phyloP scores from a whole-genome alignment of 768 basidiomycete species.

The Tulasnella sp. region DNA sequence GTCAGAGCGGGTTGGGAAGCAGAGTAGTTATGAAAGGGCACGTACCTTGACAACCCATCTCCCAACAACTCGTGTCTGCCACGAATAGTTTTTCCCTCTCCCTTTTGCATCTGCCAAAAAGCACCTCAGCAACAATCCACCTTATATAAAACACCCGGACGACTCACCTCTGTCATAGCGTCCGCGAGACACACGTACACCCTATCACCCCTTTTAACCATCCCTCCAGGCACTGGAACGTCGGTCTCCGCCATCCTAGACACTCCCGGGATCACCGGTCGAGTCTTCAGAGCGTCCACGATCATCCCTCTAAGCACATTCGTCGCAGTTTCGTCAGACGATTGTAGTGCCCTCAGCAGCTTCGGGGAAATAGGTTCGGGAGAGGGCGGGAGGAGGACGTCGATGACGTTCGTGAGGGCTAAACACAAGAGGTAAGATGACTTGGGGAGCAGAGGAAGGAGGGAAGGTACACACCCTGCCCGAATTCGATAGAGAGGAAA shows the following conservation, averaged over 20 bases:
- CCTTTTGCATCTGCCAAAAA: too few species aligned
- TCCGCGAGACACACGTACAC: conserved; percentile 50
- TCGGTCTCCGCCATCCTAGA: conserved; percentile 37
- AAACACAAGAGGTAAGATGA: conserved; percentile 3
- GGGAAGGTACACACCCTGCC: conserved; percentile 43
- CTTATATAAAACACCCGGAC: neutral
- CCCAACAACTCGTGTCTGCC: neutral
- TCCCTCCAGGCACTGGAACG: conserved; percentile 32
- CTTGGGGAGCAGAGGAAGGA: neutral
- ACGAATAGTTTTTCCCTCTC: too few species aligned
- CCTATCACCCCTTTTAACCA: conserved; percentile 37
- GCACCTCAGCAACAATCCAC: too few species aligned
- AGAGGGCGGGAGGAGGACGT: conserved; percentile 46
- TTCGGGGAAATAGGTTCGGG: neutral
- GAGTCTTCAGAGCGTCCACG: conserved; percentile 60
- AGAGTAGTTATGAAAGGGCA: neutral
- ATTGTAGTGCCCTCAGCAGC: neutral
- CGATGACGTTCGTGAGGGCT: conserved; percentile 56
- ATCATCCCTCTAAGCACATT: conserved; percentile 44
- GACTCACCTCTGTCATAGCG: conserved; percentile 47
- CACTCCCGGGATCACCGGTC: conserved; percentile 59
- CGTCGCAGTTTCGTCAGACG: conserved; percentile 19
- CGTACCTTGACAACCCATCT: conserved; percentile 4
- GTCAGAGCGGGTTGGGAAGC: conserved; percentile 23
- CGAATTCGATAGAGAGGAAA: conserved; percentile 51